Evolutionary conservation across 257 asterid species (phyloP), one percentile per base, ranked within the genome.

Genomic region (Ballota nigra): DNA sequence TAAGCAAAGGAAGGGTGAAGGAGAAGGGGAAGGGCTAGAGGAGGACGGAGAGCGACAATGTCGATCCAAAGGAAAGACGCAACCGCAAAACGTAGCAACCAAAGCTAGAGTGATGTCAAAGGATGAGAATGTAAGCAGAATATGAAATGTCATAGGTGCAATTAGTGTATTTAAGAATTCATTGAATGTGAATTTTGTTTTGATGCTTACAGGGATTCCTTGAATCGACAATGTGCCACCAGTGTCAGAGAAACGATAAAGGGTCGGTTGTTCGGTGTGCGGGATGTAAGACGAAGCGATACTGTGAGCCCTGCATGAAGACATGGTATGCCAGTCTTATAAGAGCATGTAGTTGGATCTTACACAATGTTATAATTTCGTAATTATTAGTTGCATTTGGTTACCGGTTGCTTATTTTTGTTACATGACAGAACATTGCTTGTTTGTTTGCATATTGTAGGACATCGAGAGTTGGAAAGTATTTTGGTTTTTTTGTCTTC

Each of bases 211-310:
- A 77, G 81, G 82, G 82, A 13, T 67, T 52, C 63, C 72, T 72
- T 12, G 58, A 67, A 62, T 81, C 88, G 3, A 78, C 49, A 22
- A 83, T 76, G 86, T 85, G 90, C 59, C 90, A 85, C 67, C 90
- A 83, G 6, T 82, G 90, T 16, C 86, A 81, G 71, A 76, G 85
- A 74, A 57, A 53, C 24, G 85, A 86, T 43, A 86, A 80, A 71
- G 88, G 81, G 26, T 49, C 68, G 34, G 89, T 87, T 36, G 89
- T 81, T 7, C 73, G 84, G 67, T 87, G 89, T 66, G 72, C 77
- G 1, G 75, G 57, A 5, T 86, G 89, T 28, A 72, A 68, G 52
- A 77, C 69, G 1, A 87, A 83, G 82, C 81, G 85, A 55, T 87
- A 79, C 73, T 84, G 92, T 49, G 40, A 45, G 10, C 73, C 80